Evolutionary conservation across 2,329 filamentous ascomycete species (phyloP), one percentile per base, ranked within the genome.

Genomic region (Colletotrichum caudatum): DNA sequence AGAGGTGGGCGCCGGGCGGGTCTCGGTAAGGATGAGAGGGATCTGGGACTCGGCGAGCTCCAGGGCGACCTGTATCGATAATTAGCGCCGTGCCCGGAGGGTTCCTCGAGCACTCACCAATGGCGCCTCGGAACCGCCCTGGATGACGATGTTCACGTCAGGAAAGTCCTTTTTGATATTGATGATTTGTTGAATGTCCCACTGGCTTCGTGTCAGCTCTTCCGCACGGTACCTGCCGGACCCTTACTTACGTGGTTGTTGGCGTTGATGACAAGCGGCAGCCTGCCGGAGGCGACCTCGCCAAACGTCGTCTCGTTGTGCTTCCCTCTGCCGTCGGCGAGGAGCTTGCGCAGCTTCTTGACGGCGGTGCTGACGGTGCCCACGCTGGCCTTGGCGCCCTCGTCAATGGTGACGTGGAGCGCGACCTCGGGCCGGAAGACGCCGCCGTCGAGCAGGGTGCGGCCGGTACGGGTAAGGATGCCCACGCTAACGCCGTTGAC

Each of bases 391-490:
- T 76, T 82, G 1, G 78, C 77, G 14, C 72, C 75, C 41, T 81
- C 80, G 18, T 81, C 82, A 48, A 85, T 73, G 20, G 74, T 66
- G 67, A 84, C 78, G 75, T 85, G 84, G 53, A 85, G 71, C 3
- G 81, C 83, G 4, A 84, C 82, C 53, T 85, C 82, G 37, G 80
- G 80, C 66, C 80, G 77, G 71, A 83, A 82, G 37, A 85, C 77
- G 0, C 80, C 83, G 4, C 82, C 82, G 69, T 85, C 75, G 8
- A 83, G 74, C n/a, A 82, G 71, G 14, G 76, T 81, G 20, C 80
- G 79, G 51, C 79, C 79, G 26, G 76, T 79, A 39, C 79, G 78
- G 5, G 82, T 84, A 56, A 78, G 77, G 72, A 85, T 79, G 6
- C 81, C 83, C 0, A 79, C 79, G 69, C 82, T 84, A n/a, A 86